Base-by-base conservation (phyloP, 345 rosid genomes). In the Brassica cretica region DNA sequence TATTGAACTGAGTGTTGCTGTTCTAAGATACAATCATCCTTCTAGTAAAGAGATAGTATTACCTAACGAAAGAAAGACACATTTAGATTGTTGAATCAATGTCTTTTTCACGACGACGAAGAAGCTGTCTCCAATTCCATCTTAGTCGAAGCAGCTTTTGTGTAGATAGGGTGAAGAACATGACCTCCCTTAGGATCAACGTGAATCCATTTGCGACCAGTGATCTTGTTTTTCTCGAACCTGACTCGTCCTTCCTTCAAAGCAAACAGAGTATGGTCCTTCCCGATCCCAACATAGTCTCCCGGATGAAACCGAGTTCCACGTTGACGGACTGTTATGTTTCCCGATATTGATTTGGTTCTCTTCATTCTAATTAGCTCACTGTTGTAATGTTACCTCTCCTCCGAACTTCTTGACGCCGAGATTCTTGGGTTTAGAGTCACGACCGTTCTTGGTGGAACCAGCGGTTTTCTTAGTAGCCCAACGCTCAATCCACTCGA, bases 361-460 rank as follows among this genome's bases (percentile, higher is more conserved):
- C 46, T 21, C 15, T 68, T 5, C 53, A 3, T 46, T 51, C 5
- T 3, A 64, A 24, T 16, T 41, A 29, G 7, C 70, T 29, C 2
- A 2, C 0, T 72, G 37, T 60, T 51, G 15, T 33, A 10, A 62
- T 21, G 69, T 81, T 35, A 90, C 96, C 94, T 91, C 97, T 14
- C 91, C 97, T 25, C 99, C 93, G n/a, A 88, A 95, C 66, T 93
- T 91, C 89, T 91, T 93, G 51, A 91, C 97, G 5, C 94, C 99
- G n/a, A 95, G 96, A 74, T 87, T 81, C 89, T 91, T 91, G 19
- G 98, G 96, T 68, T 87, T 85, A 0, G 97, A 91, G 84, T 88
- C 96, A 19, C 98, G 84, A 59, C 89, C 96, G 19, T 95, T 95
- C 89, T 90, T 93, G 0, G 98, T 89, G 27, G 96, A 93, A 39